Evolutionary conservation across 495 filamentous ascomycete genomes (phyloP).

Genomic region (Aspergillus nanangensis): DNA sequence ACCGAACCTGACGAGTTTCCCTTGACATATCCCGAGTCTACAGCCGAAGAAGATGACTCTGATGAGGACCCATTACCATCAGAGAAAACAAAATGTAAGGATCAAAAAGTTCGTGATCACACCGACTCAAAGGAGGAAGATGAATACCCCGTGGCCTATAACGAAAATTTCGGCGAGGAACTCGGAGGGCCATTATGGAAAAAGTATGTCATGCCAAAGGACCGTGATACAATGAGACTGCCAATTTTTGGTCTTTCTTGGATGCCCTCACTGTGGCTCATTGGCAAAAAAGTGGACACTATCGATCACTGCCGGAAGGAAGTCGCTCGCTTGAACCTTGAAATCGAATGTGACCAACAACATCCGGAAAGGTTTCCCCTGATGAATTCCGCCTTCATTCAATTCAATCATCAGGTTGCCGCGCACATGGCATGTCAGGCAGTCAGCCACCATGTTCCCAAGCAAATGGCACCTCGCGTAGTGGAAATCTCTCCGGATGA

Average conservation of each 20-base stretch:
- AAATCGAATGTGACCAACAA: conserved; percentile 89
- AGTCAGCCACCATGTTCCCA: conserved; percentile 85
- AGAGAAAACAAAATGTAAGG: conserved; percentile 12
- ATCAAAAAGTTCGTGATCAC: conserved; percentile 26
- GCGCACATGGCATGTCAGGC: conserved; percentile 98
- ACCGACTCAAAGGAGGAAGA: conserved; percentile 33
- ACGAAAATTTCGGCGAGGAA: conserved; percentile 60
- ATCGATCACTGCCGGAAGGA: conserved; percentile 90
- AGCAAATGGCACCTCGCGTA: conserved; percentile 88
- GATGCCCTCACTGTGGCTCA: conserved; percentile 72
- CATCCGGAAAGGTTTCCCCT: conserved; percentile 82
- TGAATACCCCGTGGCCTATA: conserved; percentile 69
- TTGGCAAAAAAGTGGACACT: conserved; percentile 91
- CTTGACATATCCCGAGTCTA: conserved; percentile 30
- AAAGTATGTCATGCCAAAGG: conserved; percentile 71
- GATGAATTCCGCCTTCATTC: conserved; percentile 98
- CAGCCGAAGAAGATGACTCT: conserved; percentile 13
- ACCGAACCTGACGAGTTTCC: conserved; percentile 35
- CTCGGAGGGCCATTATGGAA: conserved; percentile 71
- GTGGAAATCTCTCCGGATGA: conserved; percentile 92
- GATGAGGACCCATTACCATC: conserved; percentile 16
- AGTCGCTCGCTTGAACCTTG: conserved; percentile 81
- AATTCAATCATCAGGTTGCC: conserved; percentile 97
- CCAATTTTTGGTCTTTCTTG: conserved; percentile 75
- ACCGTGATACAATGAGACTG: conserved; percentile 83